Evolutionary conservation across 345 rosid species (phyloP), one percentile per base, ranked within the genome.

Genomic region (Linum usitatissimum): DNA sequence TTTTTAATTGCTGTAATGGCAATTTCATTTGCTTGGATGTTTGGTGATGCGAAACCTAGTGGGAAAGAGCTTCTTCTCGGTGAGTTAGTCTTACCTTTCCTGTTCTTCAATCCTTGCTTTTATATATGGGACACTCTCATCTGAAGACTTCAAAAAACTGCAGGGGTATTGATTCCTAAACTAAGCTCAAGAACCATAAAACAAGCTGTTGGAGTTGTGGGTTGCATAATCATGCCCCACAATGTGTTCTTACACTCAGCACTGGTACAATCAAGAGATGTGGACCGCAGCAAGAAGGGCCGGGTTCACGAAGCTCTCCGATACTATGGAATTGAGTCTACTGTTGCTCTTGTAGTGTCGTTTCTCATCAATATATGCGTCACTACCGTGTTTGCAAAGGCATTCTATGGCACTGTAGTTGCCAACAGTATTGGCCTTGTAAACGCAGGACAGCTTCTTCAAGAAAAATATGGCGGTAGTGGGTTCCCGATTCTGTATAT

Each of bases 171-270:
- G 79, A 68, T 92, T 65, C 95, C 91, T 0, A 87, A 76, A 58
- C 97, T 92, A 36, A 81, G 93, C 71, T 87, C 97, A 3, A 84
- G 70, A 81, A 92, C 98, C 3, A 89, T 92, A 70, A 75, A 83
- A 59, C 90, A 92, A 69, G 98, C 94, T 18, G 97, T 87, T 39
- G 98, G 97, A 69, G 89, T 89, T 30, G 97, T 89, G 66, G 97
- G 98, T 65, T 89, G 98, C 64, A 77, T 92, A 42, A 92, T 92
- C 53, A 92, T 89, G 98, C 97, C 98, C 20, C 97, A 92, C 74
- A 92, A 89, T 38, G 90, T 45, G 13, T 45, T 45, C 51, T 45
- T 45, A 13, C 51, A 45, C 10, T 45, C 51, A 1, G 51, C 51
- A 6, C 10, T 45, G 15, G 51, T 45, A 45, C 51, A 45, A 13